Evolutionary conservation across 148 eudicot species (phyloP).

Genomic region (Diospyros kaki): DNA sequence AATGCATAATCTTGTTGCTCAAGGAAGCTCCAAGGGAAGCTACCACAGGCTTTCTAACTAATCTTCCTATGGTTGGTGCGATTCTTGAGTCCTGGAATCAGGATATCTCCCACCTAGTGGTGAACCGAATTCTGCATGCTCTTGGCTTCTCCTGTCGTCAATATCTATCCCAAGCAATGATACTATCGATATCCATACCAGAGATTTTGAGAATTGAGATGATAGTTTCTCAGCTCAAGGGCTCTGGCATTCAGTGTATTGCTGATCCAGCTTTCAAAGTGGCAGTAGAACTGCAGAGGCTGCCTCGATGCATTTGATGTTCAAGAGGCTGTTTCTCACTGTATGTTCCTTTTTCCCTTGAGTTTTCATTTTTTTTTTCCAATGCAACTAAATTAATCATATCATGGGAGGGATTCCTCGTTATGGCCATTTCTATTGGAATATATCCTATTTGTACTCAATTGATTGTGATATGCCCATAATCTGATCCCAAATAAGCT

Average conservation of each 20-base stretch:
- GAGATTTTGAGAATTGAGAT: conserved; percentile 56
- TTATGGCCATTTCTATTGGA: too few relatives aligned
- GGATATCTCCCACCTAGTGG: conserved; percentile 31
- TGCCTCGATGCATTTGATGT: conserved; percentile 54
- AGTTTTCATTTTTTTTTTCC: neutral
- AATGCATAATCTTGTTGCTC: conserved; percentile 66
- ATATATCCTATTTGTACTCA: too few relatives aligned
- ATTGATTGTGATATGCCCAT: too few relatives aligned
- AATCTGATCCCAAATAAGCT: too few relatives aligned
- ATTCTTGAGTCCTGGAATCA: conserved; percentile 46
- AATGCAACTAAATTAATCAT: neutral
- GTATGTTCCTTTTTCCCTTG: neutral
- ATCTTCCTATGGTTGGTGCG: conserved; percentile 52
- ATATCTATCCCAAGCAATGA: conserved; percentile 74
- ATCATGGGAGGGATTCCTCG: too few relatives aligned
- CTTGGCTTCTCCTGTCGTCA: conserved; percentile 73
- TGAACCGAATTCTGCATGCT: conserved; percentile 65
- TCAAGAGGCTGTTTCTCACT: conserved; percentile 14
- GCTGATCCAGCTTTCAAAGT: conserved; percentile 56
- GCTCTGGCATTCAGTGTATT: conserved; percentile 33
- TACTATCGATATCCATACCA: conserved; percentile 48
- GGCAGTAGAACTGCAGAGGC: conserved; percentile 61
- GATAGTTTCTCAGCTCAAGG: conserved; percentile 45
- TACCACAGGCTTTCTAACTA: conserved; percentile 66
- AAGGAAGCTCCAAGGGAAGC: conserved; percentile 79